Base-by-base conservation (phyloP, 768 basidiomycete genomes). In the Russula brevipes region DNA sequence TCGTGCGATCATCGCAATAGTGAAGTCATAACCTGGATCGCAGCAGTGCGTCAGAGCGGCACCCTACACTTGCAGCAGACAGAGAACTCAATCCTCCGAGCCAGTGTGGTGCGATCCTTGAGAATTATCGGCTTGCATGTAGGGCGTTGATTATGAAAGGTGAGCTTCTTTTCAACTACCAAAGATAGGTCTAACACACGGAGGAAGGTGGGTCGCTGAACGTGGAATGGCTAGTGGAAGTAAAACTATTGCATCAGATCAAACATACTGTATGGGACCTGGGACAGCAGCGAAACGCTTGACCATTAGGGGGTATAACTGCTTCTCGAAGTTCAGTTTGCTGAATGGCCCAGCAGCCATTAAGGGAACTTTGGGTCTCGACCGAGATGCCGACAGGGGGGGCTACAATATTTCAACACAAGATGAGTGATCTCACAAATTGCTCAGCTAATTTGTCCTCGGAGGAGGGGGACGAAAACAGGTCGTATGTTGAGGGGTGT, bases 21-120 rank as follows among this genome's bases (percentile, higher is more conserved):
- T 16, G 60, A 39, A 19, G 46, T 8, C 41, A 54, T 36, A 6
- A 45, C n/a, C 50, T 41, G 30, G 36, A 53, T 35, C 52, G 19
- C n/a, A 53, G 57, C 16, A 41, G 41, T 35, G 31, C 30, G 33
- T n/a, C 31, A 47, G 51, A 36, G n/a, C 62, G 38, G 57, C 57
- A 54, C 51, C 45, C 54, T 35, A n/a, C 9, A 36, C 19, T 33
- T 59, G 51, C 50, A 57, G 10, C 17, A 6, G 31, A 6, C 36
- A 36, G 30, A 45, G 31, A 39, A 14, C 17, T 57, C 31, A 4
- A 38, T 31, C 30, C n/a, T 47, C 38, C 44, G 44, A 54, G 41
- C 35, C 35, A 14, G n/a, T 35, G 30, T 14, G 36, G 36, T 52
- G 51, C 44, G 50, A 53, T 17, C 51, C 61, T 58, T 45, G 44